phyloP scores from a whole-genome alignment of 2,329 filamentous ascomycete genomes.

The Aureobasidium melanogenum region DNA sequence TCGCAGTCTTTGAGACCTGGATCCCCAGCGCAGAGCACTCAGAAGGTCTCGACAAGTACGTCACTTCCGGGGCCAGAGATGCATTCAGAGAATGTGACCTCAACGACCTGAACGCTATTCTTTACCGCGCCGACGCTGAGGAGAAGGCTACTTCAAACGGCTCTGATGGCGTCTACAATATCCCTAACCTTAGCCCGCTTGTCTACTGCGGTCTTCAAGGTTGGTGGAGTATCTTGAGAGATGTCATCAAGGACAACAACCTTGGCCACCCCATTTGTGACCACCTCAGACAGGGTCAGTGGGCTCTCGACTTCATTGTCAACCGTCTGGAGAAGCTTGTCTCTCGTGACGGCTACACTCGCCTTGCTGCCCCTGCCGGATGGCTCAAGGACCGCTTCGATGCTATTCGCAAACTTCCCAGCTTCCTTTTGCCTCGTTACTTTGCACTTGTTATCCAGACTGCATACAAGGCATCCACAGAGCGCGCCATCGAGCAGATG shows the following conservation, averaged over 20 bases:
- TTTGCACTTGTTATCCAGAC: constrained; percentile 85
- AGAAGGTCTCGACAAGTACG: constrained; percentile 72
- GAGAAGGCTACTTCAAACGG: constrained; percentile 71
- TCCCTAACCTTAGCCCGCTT: constrained; percentile 74
- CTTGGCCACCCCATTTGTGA: constrained; percentile 89
- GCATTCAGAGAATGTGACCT: constrained; percentile 70
- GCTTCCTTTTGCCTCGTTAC: constrained; percentile 83
- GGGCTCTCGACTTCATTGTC: constrained; percentile 83
- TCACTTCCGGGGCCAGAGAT: constrained; percentile 69
- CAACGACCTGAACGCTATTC: constrained; percentile 78
- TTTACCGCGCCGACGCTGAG: constrained; percentile 88
- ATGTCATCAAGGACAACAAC: constrained; percentile 80
- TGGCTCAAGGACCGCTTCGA: constrained; percentile 85
- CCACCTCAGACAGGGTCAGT: constrained; percentile 82
- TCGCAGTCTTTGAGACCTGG: constrained; percentile 93
- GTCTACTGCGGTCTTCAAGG: constrained; percentile 97
- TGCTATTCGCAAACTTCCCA: constrained; percentile 75
- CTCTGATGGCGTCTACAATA: constrained; percentile 76
- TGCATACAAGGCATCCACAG: constrained; percentile 75
- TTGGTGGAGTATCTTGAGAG: constrained; percentile 88
- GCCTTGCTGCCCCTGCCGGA: constrained; percentile 55
- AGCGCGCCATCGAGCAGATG: constrained; percentile 71
- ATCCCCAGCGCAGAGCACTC: constrained; percentile 81
- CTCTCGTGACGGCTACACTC: constrained; percentile 51
- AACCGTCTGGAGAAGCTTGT: constrained; percentile 64